These are phyloP conservation scores for Epicoccum nigrum DNA, from an alignment of 2,329 filamentous ascomycete genomes.

Conservation along the genomic window DNA sequence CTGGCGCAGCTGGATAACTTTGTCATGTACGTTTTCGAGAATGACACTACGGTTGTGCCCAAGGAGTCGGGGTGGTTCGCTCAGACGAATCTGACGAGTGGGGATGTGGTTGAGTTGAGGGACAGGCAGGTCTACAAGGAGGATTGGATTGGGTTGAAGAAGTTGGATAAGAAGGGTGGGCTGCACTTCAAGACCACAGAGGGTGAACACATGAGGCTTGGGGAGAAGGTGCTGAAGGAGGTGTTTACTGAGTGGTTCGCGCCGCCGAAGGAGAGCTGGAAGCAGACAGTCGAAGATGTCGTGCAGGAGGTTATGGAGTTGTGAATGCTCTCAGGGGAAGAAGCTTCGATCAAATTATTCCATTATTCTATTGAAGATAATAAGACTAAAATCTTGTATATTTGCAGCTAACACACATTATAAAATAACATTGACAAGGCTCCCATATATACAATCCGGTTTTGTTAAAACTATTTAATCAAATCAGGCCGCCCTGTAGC, in stretches of 20 bases:
- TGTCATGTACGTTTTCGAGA: slow-evolving; percentile 86
- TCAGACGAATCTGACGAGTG: slow-evolving; percentile 70
- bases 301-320: slow-evolving; percentile 37
- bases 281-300: slow-evolving; percentile 3
- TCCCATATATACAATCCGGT: too few relatives aligned
- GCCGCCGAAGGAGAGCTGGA: slow-evolving; percentile 30
- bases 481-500: too few relatives aligned
- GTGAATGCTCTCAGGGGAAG: slow-evolving; percentile 12
- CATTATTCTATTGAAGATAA: too few relatives aligned
- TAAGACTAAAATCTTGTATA: too few relatives aligned
- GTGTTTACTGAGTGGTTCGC: slow-evolving; percentile 73
- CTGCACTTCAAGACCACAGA: slow-evolving; percentile 75
- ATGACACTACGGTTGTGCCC: slow-evolving; percentile 84
- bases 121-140: slow-evolving; percentile 78
- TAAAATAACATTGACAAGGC: too few relatives aligned
- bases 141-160: slow-evolving; percentile 89
- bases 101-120: slow-evolving; percentile 68
- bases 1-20: slow-evolving; percentile 74
- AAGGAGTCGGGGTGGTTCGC: slow-evolving; percentile 92
- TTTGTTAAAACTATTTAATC: too few relatives aligned
- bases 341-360: too few relatives aligned
- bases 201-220: slow-evolving; percentile 84
- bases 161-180: slow-evolving; percentile 77
- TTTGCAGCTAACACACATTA: too few relatives aligned
- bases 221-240: slow-evolving; percentile 67